Percentiles rank a stretch among this genome's conserved stretches.
Conservation (phyloP, 2,329 filamentous ascomycete genomes). For the Colletotrichum spaethianum region DNA sequence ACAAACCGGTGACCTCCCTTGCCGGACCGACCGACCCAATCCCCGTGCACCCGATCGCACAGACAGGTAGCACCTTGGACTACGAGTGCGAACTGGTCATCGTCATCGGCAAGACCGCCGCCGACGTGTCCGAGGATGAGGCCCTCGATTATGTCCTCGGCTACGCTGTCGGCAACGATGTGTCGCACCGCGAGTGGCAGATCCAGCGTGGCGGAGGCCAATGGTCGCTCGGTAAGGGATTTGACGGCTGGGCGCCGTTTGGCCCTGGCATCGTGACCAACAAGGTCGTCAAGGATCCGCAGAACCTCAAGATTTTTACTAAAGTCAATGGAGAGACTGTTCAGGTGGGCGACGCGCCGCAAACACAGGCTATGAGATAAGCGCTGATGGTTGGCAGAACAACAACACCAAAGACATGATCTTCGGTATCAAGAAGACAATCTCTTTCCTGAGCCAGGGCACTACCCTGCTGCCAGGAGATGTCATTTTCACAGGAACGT, state of each 20-base stretch:
- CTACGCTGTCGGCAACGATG: slow-evolving; percentile 82
- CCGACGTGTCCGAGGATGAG: slow-evolving; percentile 74
- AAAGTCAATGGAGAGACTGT: slow-evolving; percentile 71
- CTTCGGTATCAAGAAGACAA: slow-evolving; percentile 71
- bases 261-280: slow-evolving; percentile 79
- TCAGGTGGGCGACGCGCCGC: slow-evolving; percentile 57
- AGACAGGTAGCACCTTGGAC: slow-evolving; percentile 77
- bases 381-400: slow-evolving; percentile 52
- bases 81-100: slow-evolving; percentile 86
- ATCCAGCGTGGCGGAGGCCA: slow-evolving; percentile 77
- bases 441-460: slow-evolving; percentile 72
- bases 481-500: slow-evolving; percentile 77
- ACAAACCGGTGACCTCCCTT: slow-evolving; percentile 78
- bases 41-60: slow-evolving; percentile 75
- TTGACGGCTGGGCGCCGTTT: slow-evolving; percentile 82
- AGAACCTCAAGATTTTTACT: slow-evolving; percentile 69
- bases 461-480: slow-evolving; percentile 76
- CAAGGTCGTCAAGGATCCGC: slow-evolving; percentile 69
- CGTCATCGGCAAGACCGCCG: slow-evolving; percentile 78
- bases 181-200: slow-evolving; percentile 86
- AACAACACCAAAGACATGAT: slow-evolving; percentile 74
- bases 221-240: slow-evolving; percentile 81
- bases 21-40: slow-evolving; percentile 76
- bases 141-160: slow-evolving; percentile 82
- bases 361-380: neutral